Conservation (phyloP, 2,329 filamentous ascomycete genomes). For the Scedosporium aurantiacum region DNA sequence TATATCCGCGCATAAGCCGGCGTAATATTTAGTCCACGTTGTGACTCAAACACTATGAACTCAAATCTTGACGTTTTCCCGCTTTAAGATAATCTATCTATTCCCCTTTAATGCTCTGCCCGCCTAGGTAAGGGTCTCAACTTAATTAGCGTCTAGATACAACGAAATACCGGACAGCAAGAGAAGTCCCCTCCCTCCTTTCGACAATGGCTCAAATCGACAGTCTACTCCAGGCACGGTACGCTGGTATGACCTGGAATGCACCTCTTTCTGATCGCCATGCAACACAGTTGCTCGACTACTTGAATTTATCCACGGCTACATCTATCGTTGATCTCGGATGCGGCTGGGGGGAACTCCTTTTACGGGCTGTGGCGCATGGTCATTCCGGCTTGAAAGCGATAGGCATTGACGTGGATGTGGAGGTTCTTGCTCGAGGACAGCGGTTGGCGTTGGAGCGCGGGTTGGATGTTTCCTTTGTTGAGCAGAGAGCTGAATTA, state of each 20-base stretch:
- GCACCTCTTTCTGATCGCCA: background rate
- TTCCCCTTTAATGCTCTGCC: too few species aligned
- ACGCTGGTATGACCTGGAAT: background rate
- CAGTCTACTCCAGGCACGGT: background rate
- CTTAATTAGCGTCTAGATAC: too few species aligned
- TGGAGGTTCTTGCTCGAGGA: constrained; percentile 4
- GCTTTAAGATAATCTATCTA: too few species aligned
- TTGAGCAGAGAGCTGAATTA: background rate
- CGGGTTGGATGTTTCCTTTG: background rate
- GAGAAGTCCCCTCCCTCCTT: too few species aligned
- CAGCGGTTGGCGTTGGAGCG: background rate
- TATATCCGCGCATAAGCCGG: too few species aligned
- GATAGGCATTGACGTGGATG: constrained; percentile 10
- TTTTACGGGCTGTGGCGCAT: constrained; percentile 5
- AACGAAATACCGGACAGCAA: too few species aligned
- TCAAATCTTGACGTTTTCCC: too few species aligned
- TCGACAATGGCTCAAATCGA: constrained; percentile 17
- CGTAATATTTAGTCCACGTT: too few species aligned
- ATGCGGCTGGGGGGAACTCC: constrained; percentile 12
- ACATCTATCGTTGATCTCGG: constrained; percentile 9
- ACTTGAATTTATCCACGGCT: background rate
- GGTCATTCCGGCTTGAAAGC: background rate
- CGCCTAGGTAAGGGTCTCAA: too few species aligned
- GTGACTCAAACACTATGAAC: too few species aligned
- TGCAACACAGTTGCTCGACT: background rate